phyloP scores from a whole-genome alignment of 1,284 basidiomycete genomes.

The Marasmius oreades region DNA sequence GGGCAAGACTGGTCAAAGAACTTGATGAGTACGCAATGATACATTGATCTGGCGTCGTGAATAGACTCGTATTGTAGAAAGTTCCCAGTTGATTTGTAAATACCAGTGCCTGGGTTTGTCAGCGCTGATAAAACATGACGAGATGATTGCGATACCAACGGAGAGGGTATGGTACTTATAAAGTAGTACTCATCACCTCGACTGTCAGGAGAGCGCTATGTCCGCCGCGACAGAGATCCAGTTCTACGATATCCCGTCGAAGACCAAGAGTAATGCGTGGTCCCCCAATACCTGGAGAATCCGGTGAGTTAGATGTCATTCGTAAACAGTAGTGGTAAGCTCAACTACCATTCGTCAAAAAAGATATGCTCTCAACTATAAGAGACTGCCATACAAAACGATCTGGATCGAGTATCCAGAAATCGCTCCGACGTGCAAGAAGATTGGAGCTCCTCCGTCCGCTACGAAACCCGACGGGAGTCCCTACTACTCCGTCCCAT shows the following conservation, averaged over 20 bases:
- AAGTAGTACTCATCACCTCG: not conserved
- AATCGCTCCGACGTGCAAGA: not conserved
- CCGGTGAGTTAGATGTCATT: not conserved
- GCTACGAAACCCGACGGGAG: conserved; percentile 2
- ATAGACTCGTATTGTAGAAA: too few relatives aligned
- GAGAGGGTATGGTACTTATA: too few relatives aligned
- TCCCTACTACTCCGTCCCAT: conserved; percentile 4
- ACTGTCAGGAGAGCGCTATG: not conserved
- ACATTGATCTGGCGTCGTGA: not conserved
- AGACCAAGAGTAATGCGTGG: not conserved
- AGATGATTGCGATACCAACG: too few relatives aligned
- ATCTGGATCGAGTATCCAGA: conserved; percentile 1
- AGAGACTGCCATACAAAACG: not conserved
- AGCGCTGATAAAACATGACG: too few relatives aligned
- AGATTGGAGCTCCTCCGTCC: not conserved
- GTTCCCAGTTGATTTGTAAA: too few relatives aligned
- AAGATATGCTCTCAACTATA: conserved; percentile 1
- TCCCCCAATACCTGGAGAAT: not conserved
- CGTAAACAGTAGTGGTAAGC: not conserved
- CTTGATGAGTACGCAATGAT: conserved; percentile 21
- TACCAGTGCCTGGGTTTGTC: too few relatives aligned
- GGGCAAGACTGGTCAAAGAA: conserved; percentile 24
- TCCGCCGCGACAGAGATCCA: not conserved
- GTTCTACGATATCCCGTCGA: not conserved
- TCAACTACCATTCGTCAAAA: not conserved